Evolutionary conservation across 2,329 filamentous ascomycete species (phyloP), one percentile per base, ranked within the genome.

Genomic region (Fusarium vanettenii): DNA sequence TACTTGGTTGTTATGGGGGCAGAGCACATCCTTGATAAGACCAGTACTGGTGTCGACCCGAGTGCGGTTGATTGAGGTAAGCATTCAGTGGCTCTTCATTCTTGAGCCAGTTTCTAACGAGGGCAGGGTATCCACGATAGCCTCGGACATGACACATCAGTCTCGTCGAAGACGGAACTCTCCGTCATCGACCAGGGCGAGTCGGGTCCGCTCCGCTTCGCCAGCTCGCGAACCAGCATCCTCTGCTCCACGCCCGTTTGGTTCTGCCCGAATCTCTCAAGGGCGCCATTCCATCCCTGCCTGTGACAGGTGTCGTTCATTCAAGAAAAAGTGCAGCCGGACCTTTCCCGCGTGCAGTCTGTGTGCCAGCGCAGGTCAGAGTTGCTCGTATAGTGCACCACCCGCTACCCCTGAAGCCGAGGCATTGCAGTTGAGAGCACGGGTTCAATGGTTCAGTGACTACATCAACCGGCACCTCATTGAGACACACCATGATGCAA

Each of bases 261-360:
- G 25, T 31, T 31, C 27, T 56, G n/a, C 31, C 2, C 29, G 55
- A 9, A 39, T 33, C 33, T 57, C 55, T 57, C 31, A 57, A 33
- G 55, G 31, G 33, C 55, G 55, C 33, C 11, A 37, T 57, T 16
- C 55, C 11, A 57, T 39, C 6, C 55, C 55, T 18, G 59, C 83
- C 7, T 85, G 84, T 72, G 81, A 83, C 52, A 78, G 84, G 39
- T 85, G 84, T 71, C 82, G 83, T 18, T 79, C 78, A 65, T 82
- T 84, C 73, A 85, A 85, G 78, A 85, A 85, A 78, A 83, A 82
- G 65, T 85, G 84, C 71, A 83, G 80, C 57, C 78, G 82, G 39
- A 83, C 81, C 2, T 80, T 82, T 62, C 83, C 80, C 18, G 74
- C 75, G 11, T 85, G 84, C 70, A 77, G 78, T 3, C 75, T 82